Conservation (phyloP, 2,329 filamentous ascomycete genomes). For the Purpureocillium lavendulum region DNA sequence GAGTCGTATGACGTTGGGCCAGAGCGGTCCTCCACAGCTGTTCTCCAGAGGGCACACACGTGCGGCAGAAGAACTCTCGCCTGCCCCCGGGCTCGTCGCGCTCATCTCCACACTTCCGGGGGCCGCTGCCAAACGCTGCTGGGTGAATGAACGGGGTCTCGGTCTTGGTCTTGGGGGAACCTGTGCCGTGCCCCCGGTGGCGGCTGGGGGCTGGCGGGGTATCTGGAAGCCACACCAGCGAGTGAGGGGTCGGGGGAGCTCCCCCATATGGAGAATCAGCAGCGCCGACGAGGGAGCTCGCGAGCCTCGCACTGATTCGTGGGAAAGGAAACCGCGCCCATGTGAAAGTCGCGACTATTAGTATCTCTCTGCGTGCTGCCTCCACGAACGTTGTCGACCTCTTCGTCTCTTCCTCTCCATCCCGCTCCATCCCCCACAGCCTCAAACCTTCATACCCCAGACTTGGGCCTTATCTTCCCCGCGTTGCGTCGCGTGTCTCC, state of each 20-base stretch:
- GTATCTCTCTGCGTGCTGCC: not conserved
- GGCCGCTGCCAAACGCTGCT: not conserved
- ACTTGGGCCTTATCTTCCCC: not conserved
- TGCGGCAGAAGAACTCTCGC: no score
- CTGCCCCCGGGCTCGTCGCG: no score
- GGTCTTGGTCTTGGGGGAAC: no score
- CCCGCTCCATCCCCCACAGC: not conserved
- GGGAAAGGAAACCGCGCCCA: not conserved
- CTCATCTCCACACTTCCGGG: not conserved
- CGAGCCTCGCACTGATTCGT: not conserved
- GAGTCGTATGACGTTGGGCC: no score
- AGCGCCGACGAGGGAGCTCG: not conserved
- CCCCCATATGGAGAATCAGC: not conserved
- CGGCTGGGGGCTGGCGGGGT: slow-evolving; percentile 1
- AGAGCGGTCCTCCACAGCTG: no score
- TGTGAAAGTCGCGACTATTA: slow-evolving; percentile 1
- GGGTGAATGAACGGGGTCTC: no score
- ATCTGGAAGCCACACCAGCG: not conserved
- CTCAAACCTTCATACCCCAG: not conserved
- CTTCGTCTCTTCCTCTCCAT: not conserved
- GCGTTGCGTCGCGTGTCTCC: not conserved
- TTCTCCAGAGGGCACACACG: no score
- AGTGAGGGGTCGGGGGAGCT: not conserved
- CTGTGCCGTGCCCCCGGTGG: not conserved
- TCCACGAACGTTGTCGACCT: not conserved